These are phyloP conservation scores for Dothideomycetes sp. DNA, from an alignment of 2,329 filamentous ascomycete species.

Conservation along the genomic window DNA sequence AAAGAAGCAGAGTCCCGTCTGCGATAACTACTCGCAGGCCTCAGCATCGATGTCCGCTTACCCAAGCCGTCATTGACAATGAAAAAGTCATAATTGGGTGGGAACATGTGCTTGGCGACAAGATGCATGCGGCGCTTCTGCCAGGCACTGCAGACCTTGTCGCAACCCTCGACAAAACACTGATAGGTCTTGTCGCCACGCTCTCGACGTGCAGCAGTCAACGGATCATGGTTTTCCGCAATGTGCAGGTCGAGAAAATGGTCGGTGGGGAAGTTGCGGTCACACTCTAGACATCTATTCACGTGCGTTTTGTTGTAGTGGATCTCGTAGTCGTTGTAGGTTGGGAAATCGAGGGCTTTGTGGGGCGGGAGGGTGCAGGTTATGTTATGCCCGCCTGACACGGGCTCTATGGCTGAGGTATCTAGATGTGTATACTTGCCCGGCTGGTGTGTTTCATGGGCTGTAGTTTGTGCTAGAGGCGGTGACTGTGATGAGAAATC, in stretches of 20 bases:
- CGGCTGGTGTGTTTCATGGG: slow-evolving; percentile 7
- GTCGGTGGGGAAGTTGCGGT: slow-evolving; percentile 76
- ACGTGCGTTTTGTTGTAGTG: slow-evolving; percentile 75
- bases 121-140: slow-evolving; percentile 80
- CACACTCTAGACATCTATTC: slow-evolving; percentile 76
- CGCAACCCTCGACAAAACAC: slow-evolving; percentile 84
- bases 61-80: slow-evolving; percentile 87
- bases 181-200: slow-evolving; percentile 83
- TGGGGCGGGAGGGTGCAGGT: slow-evolving; percentile 76
- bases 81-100: slow-evolving; percentile 73
- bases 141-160: slow-evolving; percentile 69
- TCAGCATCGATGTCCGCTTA: slow-evolving; percentile 65
- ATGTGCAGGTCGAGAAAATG: slow-evolving; percentile 77
- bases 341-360: slow-evolving; percentile 57
- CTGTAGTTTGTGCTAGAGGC: slow-evolving; percentile 1
- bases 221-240: slow-evolving; percentile 79
- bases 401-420: slow-evolving; percentile 16
- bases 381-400: slow-evolving; percentile 43
- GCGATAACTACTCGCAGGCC: slow-evolving; percentile 29
- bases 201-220: slow-evolving; percentile 60
- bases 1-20: neutral
- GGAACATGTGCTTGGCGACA: slow-evolving; percentile 90
- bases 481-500: slow-evolving; percentile 15
- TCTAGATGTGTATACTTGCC: slow-evolving; percentile 47
- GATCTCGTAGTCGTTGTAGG: slow-evolving; percentile 71